A percentile compares a stretch with the other conserved stretches of the same genome.
Conservation (phyloP, 2,329 filamentous ascomycete species). For the Aspergillus sergii region DNA sequence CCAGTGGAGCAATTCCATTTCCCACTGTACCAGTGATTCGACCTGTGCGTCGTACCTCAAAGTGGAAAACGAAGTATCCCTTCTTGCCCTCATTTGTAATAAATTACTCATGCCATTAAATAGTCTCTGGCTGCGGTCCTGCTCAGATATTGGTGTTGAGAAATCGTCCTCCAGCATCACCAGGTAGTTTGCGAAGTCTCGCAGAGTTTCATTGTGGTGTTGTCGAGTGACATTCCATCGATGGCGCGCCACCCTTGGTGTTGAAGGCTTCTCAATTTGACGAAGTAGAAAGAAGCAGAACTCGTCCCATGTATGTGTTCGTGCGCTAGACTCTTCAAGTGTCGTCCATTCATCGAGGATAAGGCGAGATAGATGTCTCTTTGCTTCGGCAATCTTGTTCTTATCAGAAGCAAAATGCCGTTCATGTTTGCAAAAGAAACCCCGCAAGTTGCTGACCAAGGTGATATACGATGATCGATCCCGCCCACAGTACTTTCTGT, state of each 20-base stretch:
- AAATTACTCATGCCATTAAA: rapidly evolving
- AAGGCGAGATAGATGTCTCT: no score
- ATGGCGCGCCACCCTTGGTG: no score
- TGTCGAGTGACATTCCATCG: no score
- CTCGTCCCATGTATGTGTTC: no score
- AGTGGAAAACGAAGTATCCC: background rate
- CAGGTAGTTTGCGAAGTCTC: no score
- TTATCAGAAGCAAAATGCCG: background rate
- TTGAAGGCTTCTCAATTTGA: no score
- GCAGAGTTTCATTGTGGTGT: no score
- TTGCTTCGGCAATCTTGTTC: no score
- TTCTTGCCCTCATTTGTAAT: background rate
- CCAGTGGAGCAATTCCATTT: background rate
- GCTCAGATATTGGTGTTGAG: background rate
- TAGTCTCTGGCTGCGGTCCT: background rate
- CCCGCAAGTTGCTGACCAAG: background rate
- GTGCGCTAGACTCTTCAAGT: no score
- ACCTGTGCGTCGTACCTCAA: background rate
- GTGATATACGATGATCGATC: background rate
- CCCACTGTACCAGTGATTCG: background rate
- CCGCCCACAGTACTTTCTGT: background rate
- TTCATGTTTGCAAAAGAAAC: background rate
- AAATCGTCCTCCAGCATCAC: no score
- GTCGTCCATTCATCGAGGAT: no score
- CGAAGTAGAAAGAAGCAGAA: no score